A percentile compares a stretch with the other conserved stretches of the same genome.
Evolutionary conservation across 495 filamentous ascomycete species (phyloP).

Genomic region (Terfezia boudieri): DNA sequence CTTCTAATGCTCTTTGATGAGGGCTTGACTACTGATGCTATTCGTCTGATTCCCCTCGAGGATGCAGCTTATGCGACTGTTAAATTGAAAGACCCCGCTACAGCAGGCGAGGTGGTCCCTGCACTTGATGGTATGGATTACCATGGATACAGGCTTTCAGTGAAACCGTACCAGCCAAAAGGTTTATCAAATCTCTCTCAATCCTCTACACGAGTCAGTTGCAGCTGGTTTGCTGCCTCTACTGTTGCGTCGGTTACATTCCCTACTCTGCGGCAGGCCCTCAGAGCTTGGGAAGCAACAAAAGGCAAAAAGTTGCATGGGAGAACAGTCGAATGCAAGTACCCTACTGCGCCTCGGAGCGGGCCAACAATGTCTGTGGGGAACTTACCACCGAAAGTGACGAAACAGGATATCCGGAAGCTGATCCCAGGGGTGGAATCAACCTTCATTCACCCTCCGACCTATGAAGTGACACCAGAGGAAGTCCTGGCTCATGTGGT

Average conservation of each 20-base stretch:
- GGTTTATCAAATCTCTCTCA: conserved; percentile 4
- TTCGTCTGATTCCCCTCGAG: conserved; percentile 1
- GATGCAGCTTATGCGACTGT: conserved; percentile 5
- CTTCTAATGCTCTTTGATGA: conserved; percentile 3
- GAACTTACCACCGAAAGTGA: conserved; percentile 4
- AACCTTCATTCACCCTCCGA: conserved; percentile 1
- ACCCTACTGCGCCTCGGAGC: not conserved
- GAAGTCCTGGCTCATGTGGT: conserved; percentile 5
- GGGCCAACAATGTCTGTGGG: not conserved
- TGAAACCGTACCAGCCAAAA: conserved; percentile 3
- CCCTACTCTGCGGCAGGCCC: not conserved
- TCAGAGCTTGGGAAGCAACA: not conserved
- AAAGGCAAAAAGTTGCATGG: conserved; percentile 5
- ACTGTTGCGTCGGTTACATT: conserved; percentile 4
- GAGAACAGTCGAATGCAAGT: conserved; percentile 5
- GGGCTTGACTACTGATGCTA: conserved; percentile 1
- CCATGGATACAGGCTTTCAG: not conserved
- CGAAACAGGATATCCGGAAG: conserved; percentile 2
- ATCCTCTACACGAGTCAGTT: conserved; percentile 9
- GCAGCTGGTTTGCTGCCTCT: conserved; percentile 11
- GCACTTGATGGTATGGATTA: conserved; percentile 3
- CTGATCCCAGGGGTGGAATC: conserved; percentile 1
- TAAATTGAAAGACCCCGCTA: conserved; percentile 1
- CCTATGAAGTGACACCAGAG: conserved; percentile 3
- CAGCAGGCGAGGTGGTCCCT: conserved; percentile 1